These are phyloP conservation scores for Herpetospermum pedunculosum DNA, from an alignment of 306 rosid species.

Conservation along the genomic window DNA sequence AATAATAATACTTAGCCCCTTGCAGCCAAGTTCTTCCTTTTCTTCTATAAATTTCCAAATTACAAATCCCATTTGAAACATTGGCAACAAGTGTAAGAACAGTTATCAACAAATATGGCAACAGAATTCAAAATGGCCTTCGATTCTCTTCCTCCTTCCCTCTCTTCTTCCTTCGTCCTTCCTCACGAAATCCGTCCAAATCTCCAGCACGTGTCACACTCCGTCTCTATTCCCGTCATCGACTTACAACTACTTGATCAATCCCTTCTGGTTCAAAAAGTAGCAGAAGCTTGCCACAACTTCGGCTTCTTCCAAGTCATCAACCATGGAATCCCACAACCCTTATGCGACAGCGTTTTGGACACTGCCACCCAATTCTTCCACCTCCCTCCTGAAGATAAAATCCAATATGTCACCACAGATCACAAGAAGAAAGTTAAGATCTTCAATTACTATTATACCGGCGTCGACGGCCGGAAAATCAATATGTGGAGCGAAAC, in stretches of 20 bases:
- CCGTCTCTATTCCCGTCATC: slow-evolving; percentile 31
- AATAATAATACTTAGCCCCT: too few species aligned
- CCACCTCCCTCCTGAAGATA: slow-evolving; percentile 24
- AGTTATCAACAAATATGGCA: too few species aligned
- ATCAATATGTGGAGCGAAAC: slow-evolving; percentile 37
- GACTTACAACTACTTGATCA: slow-evolving; percentile 14
- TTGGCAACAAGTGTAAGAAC: too few species aligned
- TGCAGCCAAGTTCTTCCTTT: too few species aligned
- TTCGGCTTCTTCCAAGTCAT: slow-evolving; percentile 37
- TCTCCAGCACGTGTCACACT: slow-evolving; percentile 22
- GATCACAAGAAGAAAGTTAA: slow-evolving; percentile 21
- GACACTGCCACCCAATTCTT: slow-evolving; percentile 22
- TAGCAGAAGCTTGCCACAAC: slow-evolving; percentile 35
- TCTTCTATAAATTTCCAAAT: too few species aligned
- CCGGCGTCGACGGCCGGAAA: slow-evolving; percentile 16
- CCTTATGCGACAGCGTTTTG: slow-evolving; percentile 20
- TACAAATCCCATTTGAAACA: too few species aligned
- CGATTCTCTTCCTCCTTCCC: slow-evolving; percentile 16
- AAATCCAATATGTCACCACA: slow-evolving; percentile 13
- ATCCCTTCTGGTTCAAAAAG: slow-evolving; percentile 14
- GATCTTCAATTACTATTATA: slow-evolving; percentile 17
- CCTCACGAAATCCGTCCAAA: slow-evolving; percentile 31
- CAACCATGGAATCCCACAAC: slow-evolving; percentile 37
- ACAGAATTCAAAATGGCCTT: slow-evolving; percentile 20
- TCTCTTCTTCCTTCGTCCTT: slow-evolving; percentile 20